Percentiles rank a stretch among this genome's conserved stretches.
Conservation (phyloP, 352 stramenopile species). For the Phytophthora podocarpi region DNA sequence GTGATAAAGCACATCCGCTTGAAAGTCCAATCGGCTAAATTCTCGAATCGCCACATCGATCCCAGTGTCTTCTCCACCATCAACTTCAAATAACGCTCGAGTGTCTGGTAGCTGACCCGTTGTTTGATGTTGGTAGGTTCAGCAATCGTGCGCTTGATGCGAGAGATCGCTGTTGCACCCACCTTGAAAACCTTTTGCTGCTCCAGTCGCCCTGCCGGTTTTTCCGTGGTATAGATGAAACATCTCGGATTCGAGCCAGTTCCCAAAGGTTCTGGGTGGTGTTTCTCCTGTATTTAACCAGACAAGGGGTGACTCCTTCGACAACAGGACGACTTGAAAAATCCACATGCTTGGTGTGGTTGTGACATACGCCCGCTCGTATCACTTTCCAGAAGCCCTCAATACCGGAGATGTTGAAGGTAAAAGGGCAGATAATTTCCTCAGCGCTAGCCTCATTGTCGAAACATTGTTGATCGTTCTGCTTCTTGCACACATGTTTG, state of each 20-base stretch:
- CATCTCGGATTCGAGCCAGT: constrained; percentile 1
- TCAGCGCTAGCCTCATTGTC: neutral
- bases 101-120: constrained; percentile 2
- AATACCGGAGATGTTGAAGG: no score
- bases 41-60: neutral
- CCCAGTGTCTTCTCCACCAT: constrained; percentile 8
- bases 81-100: constrained; percentile 5
- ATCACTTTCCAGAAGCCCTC: constrained; percentile 10
- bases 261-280: no score
- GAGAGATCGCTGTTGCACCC: neutral
- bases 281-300: constrained; percentile 3
- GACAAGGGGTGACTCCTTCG: neutral
- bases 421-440: no score
- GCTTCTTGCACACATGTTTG: constrained; percentile 21
- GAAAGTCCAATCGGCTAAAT: neutral
- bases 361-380: constrained; percentile 6
- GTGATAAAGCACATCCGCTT: constrained; percentile 12
- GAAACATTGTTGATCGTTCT: constrained; percentile 13
- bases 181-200: neutral
- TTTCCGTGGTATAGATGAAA: neutral
- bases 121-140: neutral
- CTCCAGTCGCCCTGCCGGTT: neutral
- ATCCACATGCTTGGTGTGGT: constrained; percentile 21
- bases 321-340: no score
- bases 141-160: neutral